Evolutionary conservation across 345 rosid species (phyloP), one percentile per base, ranked within the genome.

Genomic region (Aquilaria yunnanensis): DNA sequence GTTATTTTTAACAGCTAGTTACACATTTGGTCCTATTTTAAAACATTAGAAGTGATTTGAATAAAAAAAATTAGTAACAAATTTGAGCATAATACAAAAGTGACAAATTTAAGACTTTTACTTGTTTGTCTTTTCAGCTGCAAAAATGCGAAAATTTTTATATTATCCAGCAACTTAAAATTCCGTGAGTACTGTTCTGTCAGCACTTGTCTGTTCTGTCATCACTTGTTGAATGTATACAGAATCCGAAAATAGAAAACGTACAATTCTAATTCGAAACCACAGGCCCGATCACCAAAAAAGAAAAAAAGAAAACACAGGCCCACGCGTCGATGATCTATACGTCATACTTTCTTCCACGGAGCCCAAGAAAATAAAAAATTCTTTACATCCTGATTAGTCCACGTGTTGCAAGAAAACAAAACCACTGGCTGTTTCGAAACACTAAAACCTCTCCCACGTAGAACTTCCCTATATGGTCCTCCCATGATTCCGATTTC

Each of bases 291-390:
- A 59, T 52, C 37, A 10, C 54, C 23, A 9, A 41, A 59, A 46
- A 41, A 10, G 59, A 47, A 30, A 60, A 32, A 14, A 56, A 30
- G 33, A 5, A 47, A n/a, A 1, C 23, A 13, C 12, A 47, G 49
- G 14, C 23, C 16, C 60, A 60, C 71, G 71, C 59, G 71, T 67
- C 71, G 14, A 23, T 60, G n/a, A 60, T 61, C 71, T 61, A 67
- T 61, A 54, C 56, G 71, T 13, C 23, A 14, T 60, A 60, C 54
- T 13, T 60, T 53, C 34, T 53, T 45, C 54, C 41, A 60, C 64
- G 12, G 47, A 12, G 55, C 30, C 56, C 46, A 47, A 33, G 47
- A 37, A 0, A 61, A 46, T 33, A 46, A 67, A 60, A 13, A 67
- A 53, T 31, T 54, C 13, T 13, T 33, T 14, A 1, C 43, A 14